Base-by-base conservation (phyloP, 768 basidiomycete species). In the Trametopsis cervina region DNA sequence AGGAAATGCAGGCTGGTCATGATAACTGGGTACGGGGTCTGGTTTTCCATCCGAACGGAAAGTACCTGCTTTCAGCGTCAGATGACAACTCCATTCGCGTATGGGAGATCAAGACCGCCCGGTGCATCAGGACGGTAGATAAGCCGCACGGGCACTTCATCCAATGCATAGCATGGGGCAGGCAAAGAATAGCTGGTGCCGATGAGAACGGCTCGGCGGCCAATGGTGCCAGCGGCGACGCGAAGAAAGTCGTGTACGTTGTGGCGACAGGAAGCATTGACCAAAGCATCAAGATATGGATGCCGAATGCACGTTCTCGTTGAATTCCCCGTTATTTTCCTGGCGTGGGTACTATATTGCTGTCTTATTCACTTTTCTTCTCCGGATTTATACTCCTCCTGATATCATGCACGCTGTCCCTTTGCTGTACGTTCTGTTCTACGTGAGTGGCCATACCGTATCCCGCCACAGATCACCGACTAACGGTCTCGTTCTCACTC, bases 51-150 rank as follows among this genome's bases (percentile, higher is more conserved):
- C 92, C 92, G 0, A 80, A 80, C 9, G 92, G 92, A 13, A 93
- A 93, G 64, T 85, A 81, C 63, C 77, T 95, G 11, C 73, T 95
- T n/a, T 92, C 90, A 7, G 89, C 86, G 3, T 87, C 89, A 11
- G 92, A 95, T 63, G 92, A 95, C 72, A 89, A 92, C 66, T 89
- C 89, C 9, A 80, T 94, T 55, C 81, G 89, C 7, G 76, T 94
- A 7, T 95, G 92, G 92, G 92, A 94, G 58, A 70, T 95, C 27
- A 74, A 77, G 37, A 87, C 85, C 2, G 92, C 91, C 0, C 76
- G 90, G 53, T 92, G 90, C 63, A 73, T 84, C 54, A 91, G 89
- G 70, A 87, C 80, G 33, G 77, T 95, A 36, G 29, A 33, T 33
- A 88, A 92, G 55, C 91, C 92, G 2, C 92, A 94, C 62, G 76